Base-by-base conservation (phyloP, 768 basidiomycete species). In the Tricholoma bakamatsutake region DNA sequence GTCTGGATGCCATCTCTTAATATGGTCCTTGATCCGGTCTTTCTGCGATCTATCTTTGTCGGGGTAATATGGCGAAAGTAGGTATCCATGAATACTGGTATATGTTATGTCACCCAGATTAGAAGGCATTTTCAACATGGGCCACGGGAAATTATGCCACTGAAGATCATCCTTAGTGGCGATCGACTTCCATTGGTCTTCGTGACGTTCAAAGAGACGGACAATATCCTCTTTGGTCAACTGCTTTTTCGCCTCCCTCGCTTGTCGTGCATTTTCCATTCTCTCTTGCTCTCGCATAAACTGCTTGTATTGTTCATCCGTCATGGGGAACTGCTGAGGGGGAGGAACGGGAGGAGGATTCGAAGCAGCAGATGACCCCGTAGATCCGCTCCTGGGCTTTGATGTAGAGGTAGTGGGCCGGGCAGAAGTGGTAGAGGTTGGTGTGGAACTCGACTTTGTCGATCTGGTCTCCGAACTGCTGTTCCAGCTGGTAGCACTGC, bases 1-100 rank as follows among this genome's bases (percentile, higher is more conserved):
- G 69, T 92, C 90, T 4, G 90, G 89, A 69, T 92, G 89, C 89
- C 88, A 92, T 59, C 78, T 72, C 68, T 80, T 79, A 61, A 92
- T 77, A 53, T 84, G 81, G 57, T 90, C 88, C 73, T 83, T 88
- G 59, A 90, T 76, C 12, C 87, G 82, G 61, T 90, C 89, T 71
- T 87, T 88, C 68, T 78, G 81, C 50, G 74, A 60, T 62, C 76
- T 79, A 28, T 83, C 82, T 54, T 66, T 72, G 54, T 74, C 74
- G 0, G 84, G 80, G 58, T 81, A 78, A 55, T 79, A 67, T 10
- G 79, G 73, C 13, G 83, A 83, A 54, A 80, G 71, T 63, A 90
- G 76, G 60, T 89, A 90, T 31, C 81, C 79, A 43, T 74, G 73
- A 61, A 90, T 79, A 9, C 76, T 79, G 3, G 68, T 60, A 4